These are phyloP conservation scores for Elsinoe batatas DNA, from an alignment of 2,329 filamentous ascomycete genomes.

Conservation along the genomic window DNA sequence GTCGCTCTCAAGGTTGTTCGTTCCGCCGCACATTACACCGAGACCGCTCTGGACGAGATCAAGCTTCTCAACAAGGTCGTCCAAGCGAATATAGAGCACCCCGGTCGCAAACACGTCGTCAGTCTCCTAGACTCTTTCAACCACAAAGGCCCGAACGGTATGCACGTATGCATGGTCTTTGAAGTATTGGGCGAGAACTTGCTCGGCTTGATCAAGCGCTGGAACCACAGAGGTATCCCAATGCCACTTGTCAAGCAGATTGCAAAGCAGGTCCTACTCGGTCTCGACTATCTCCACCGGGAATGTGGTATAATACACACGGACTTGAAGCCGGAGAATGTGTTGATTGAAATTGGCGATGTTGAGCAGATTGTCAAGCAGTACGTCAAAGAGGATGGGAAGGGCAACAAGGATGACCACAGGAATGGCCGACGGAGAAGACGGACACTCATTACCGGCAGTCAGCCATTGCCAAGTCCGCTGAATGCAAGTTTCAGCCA, in stretches of 20 bases:
- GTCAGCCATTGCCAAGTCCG: slow-evolving; percentile 88
- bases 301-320: slow-evolving; percentile 99
- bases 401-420: slow-evolving; percentile 72
- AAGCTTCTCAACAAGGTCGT: slow-evolving; percentile 96
- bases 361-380: slow-evolving; percentile 97
- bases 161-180: slow-evolving; percentile 98
- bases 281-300: slow-evolving; percentile 89
- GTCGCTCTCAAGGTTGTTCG: slow-evolving; percentile 97
- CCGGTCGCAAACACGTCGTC: slow-evolving; percentile 89
- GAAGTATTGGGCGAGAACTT: slow-evolving; percentile 95
- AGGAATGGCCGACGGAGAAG: slow-evolving; percentile 82
- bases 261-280: slow-evolving; percentile 92
- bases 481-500: slow-evolving; percentile 86
- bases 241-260: slow-evolving; percentile 97
- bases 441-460: slow-evolving; percentile 91
- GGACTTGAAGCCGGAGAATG: slow-evolving; percentile 94
- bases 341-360: slow-evolving; percentile 96
- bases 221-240: slow-evolving; percentile 95
- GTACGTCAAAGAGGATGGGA: slow-evolving; percentile 71
- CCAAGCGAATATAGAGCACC: slow-evolving; percentile 86
- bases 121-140: slow-evolving; percentile 94
- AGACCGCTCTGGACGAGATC: slow-evolving; percentile 98
- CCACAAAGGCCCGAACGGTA: slow-evolving; percentile 91
- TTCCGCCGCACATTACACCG: slow-evolving; percentile 95
- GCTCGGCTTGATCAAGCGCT: slow-evolving; percentile 89